A percentile compares a stretch with the other conserved stretches of the same genome.
phyloP scores from a whole-genome alignment of 352 stramenopile species.

The Phytopythium chamaehyphon region DNA sequence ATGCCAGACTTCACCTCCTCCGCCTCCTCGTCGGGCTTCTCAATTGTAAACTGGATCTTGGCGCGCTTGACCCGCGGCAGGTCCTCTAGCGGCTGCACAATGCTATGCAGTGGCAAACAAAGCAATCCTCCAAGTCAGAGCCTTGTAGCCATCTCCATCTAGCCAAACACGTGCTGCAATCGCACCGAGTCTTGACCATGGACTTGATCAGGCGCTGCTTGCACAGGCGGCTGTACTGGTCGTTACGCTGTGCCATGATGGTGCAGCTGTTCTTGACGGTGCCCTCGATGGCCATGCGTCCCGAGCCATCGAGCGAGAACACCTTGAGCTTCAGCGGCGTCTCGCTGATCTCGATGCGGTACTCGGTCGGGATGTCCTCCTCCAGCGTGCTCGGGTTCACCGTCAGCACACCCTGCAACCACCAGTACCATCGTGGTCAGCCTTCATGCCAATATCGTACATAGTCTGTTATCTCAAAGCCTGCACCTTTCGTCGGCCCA shows the following conservation, averaged over 20 bases:
- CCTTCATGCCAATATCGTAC: no score
- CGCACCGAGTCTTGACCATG: constrained; percentile 75
- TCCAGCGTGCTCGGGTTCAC: constrained; percentile 76
- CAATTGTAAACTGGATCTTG: constrained; percentile 80
- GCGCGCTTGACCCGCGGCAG: constrained; percentile 77
- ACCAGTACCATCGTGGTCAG: constrained; percentile 1
- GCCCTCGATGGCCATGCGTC: constrained; percentile 84
- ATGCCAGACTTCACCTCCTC: constrained; percentile 45
- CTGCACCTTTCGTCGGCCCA: constrained; percentile 68
- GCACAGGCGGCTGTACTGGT: constrained; percentile 83
- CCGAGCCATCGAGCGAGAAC: constrained; percentile 81
- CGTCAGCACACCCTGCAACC: constrained; percentile 54
- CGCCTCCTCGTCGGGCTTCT: constrained; percentile 60
- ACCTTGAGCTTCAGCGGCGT: constrained; percentile 81
- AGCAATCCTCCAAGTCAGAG: no score
- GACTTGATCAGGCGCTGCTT: constrained; percentile 84
- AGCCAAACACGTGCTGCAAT: no score
- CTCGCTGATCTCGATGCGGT: constrained; percentile 73
- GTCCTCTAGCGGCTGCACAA: constrained; percentile 70
- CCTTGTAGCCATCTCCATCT: background rate
- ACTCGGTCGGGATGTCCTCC: constrained; percentile 77
- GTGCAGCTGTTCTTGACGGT: constrained; percentile 85
- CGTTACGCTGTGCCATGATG: constrained; percentile 79
- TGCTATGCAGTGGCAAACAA: no score
- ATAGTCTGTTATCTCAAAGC: no score